These are phyloP conservation scores for Salix suchowensis DNA, from an alignment of 345 rosid genomes.

Conservation along the genomic window DNA sequence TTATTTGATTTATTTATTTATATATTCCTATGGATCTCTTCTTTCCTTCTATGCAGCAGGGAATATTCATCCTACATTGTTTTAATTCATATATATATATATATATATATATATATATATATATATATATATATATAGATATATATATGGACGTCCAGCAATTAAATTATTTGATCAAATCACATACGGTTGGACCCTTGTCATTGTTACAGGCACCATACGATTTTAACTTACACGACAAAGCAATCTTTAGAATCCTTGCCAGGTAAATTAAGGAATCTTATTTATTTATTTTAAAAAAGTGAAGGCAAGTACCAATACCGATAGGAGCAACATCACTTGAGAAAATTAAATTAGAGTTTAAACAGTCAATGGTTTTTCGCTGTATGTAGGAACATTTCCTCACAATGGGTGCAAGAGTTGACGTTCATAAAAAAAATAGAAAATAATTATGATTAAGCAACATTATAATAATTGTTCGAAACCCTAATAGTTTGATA, in stretches of 20 bases:
- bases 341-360: not conserved
- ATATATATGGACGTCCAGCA: not conserved
- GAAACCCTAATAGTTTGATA: not conserved
- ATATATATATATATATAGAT: too few relatives aligned
- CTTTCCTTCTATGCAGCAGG: not conserved
- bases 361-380: not conserved
- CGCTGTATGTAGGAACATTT: not conserved
- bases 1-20: not conserved
- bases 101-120: too few relatives aligned
- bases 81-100: not conserved
- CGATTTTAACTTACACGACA: not conserved
- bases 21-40: not conserved
- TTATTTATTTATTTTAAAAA: not conserved
- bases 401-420: not conserved
- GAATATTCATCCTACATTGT: not conserved
- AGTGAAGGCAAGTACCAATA: not conserved
- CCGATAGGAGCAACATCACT: not conserved
- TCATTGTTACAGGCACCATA: conserved; percentile 7
- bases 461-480: too few relatives aligned
- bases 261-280: not conserved
- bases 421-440: not conserved
- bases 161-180: not conserved
- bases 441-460: not conserved
- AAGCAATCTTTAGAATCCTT: not conserved
- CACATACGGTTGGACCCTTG: not conserved